Evolutionary conservation across 352 stramenopile species (phyloP).

Genomic region (Phytophthora syringae): DNA sequence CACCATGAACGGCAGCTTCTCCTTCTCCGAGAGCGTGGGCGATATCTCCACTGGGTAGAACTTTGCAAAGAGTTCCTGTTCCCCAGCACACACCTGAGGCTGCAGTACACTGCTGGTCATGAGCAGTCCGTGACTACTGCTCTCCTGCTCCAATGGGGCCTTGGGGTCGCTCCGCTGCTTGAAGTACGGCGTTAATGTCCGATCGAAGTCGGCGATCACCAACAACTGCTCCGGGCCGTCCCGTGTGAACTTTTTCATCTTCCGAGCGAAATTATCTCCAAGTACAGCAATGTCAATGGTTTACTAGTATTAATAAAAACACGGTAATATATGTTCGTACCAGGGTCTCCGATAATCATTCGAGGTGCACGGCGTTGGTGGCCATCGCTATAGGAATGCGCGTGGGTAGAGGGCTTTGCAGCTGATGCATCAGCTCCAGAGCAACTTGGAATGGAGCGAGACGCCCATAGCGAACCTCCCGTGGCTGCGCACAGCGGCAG

Average conservation of each 20-base stretch:
- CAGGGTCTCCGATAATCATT: constrained; percentile 48
- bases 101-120: constrained; percentile 37
- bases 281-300: not conserved
- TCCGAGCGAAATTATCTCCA: constrained; percentile 69
- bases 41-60: constrained; percentile 81
- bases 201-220: constrained; percentile 82
- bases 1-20: constrained; percentile 78
- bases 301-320: too few relatives aligned
- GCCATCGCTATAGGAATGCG: constrained; percentile 28
- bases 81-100: constrained; percentile 27
- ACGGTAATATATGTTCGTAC: too few relatives aligned
- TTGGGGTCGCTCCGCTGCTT: constrained; percentile 24
- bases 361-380: constrained; percentile 22
- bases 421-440: constrained; percentile 9
- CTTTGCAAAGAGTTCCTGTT: constrained; percentile 60
- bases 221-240: constrained; percentile 69
- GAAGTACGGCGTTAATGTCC: constrained; percentile 68
- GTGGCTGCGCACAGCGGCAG: constrained; percentile 20
- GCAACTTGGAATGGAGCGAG: constrained; percentile 6
- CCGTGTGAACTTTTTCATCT: constrained; percentile 72
- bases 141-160: constrained; percentile 29
- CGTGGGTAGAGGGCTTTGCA: constrained; percentile 6
- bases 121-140: constrained; percentile 39
- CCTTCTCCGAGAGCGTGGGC: constrained; percentile 48
- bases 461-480: constrained; percentile 7